Percentiles rank a stretch among this genome's conserved stretches.
Evolutionary conservation across 306 rosid genomes (phyloP).

Genomic region (Neltuma alba): DNA sequence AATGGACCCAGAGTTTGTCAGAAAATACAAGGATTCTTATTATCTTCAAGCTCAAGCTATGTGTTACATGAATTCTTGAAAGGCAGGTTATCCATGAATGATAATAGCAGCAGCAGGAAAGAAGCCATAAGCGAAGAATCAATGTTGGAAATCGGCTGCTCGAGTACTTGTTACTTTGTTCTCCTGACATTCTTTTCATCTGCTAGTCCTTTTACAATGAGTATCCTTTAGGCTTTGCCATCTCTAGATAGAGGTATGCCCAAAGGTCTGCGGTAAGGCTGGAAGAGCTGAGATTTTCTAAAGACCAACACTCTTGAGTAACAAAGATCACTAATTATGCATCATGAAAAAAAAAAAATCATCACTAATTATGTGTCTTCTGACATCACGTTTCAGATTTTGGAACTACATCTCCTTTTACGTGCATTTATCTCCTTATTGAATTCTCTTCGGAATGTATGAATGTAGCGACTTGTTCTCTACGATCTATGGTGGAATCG

Average conservation of each 20-base stretch:
- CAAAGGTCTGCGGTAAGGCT: background rate
- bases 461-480: background rate
- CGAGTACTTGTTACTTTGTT: background rate
- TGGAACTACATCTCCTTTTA: no score
- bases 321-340: background rate
- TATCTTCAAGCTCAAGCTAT: constrained; percentile 93
- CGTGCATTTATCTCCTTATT: background rate
- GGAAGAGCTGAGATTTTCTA: background rate
- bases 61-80: constrained; percentile 83
- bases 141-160: background rate
- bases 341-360: no score
- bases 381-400: background rate
- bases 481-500: no score
- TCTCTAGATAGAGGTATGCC: background rate
- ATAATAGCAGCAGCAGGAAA: background rate
- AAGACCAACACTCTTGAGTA: background rate
- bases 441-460: background rate
- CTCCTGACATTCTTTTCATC: background rate
- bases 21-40: constrained; percentile 91
- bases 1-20: constrained; percentile 65
- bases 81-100: constrained; percentile 5
- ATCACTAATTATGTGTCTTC: background rate
- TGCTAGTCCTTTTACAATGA: background rate
- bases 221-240: background rate
- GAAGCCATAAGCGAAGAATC: background rate